Evolutionary conservation across 2,329 filamentous ascomycete genomes (phyloP).

Genomic region (Leptographium galeiforme): DNA sequence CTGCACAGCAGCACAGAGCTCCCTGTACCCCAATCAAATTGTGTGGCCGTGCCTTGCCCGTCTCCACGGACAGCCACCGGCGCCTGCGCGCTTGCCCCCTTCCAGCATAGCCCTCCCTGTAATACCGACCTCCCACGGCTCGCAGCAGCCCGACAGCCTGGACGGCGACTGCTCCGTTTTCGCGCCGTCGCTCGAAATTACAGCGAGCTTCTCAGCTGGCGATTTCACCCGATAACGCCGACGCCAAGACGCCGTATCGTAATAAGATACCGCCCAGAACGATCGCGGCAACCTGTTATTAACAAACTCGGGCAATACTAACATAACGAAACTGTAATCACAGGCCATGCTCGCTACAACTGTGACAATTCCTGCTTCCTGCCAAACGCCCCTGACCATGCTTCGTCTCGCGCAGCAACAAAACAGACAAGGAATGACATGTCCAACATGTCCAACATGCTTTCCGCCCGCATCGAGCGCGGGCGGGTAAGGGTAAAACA

Average conservation of each 20-base stretch:
- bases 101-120: neutral
- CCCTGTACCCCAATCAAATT: neutral
- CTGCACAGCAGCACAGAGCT: neutral
- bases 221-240: neutral
- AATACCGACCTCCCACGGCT: neutral
- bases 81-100: neutral
- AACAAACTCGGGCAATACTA: neutral
- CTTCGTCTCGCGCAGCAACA: conserved; percentile 2
- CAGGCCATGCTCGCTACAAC: neutral
- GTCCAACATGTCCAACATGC: neutral
- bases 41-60: too few species aligned
- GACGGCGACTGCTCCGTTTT: neutral
- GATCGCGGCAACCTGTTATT: neutral
- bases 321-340: neutral
- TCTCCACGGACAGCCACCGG: neutral
- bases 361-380: neutral
- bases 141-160: neutral
- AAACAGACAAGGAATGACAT: neutral
- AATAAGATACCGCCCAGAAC: too few species aligned
- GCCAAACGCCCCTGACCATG: conserved; percentile 8
- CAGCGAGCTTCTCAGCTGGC: neutral
- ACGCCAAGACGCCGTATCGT: neutral
- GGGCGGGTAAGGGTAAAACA: neutral
- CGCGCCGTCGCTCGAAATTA: neutral
- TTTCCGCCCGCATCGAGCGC: neutral